These are phyloP conservation scores for Pharnaceum exiguum DNA, from an alignment of 148 eudicot species.

Conservation along the genomic window DNA sequence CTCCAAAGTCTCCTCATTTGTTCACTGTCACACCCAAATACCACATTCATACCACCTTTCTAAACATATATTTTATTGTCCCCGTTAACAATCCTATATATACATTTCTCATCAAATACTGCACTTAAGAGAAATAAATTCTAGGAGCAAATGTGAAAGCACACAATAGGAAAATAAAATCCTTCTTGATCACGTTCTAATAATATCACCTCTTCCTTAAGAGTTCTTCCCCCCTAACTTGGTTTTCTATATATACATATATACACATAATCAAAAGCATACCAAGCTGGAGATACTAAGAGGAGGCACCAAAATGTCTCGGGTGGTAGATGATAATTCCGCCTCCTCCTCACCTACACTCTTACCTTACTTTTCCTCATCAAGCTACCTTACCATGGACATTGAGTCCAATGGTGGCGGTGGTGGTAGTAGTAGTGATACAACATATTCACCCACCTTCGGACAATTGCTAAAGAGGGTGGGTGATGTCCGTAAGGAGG, in stretches of 20 bases:
- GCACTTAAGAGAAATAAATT: background rate
- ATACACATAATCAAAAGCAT: background rate
- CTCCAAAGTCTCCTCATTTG: background rate
- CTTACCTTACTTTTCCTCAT: background rate
- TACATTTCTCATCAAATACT: background rate
- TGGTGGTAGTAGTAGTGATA: background rate
- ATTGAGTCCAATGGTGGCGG: conserved; percentile 4
- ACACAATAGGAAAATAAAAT: background rate
- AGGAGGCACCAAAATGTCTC: conserved; percentile 20
- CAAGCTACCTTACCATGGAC: background rate
- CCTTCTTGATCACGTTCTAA: background rate
- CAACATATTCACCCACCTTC: conserved; percentile 40
- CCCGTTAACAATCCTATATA: conserved; percentile 9
- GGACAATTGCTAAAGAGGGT: conserved; percentile 51
- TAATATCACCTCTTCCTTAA: background rate
- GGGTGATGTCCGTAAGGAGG: conserved; percentile 48
- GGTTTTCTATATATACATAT: too few species aligned
- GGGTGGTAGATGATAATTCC: conserved; percentile 31
- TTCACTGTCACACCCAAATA: background rate
- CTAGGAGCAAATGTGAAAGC: background rate
- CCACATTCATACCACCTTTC: background rate
- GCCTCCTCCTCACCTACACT: background rate
- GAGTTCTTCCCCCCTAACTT: background rate
- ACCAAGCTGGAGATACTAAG: conserved; percentile 16
- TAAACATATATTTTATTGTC: background rate